Evolutionary conservation across 2,329 filamentous ascomycete genomes (phyloP), one percentile per base, ranked within the genome.

Genomic region (Phaeosphaeria sp.): DNA sequence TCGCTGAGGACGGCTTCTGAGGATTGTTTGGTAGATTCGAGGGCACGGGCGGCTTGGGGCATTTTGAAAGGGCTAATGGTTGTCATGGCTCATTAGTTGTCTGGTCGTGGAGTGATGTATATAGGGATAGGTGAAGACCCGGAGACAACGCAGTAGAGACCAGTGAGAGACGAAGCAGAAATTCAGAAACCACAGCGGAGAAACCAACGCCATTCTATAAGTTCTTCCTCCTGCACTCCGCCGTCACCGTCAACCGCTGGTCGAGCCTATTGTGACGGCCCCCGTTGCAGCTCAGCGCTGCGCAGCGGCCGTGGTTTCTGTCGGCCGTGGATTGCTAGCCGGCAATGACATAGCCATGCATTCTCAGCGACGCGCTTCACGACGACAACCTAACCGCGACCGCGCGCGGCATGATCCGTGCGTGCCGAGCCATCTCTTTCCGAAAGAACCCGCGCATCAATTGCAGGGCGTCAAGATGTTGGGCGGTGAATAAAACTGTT

Each of bases 1-100:
- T 77, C 74, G 60, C 67, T 68, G 56, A 77, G 68, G 33, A 75
- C 72, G 46, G 71, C 56, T 64, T 76, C 72, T 25, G 68, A 70
- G 51, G 73, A 65, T 46, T 76, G 74, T 66, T 79, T 80, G 57
- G 78, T 78, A 59, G 76, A 77, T 60, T 80, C 78, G 58, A 81
- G 69, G 17, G 73, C 74, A 55, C 73, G 71, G 43, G 77, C 73
- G 56, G 72, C 67, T 62, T 53, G 50, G 42, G 74, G 72, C 73
- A 76, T 76, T 50, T 71, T 74, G 60, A 69, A 46, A 21, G 60
- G 57, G 15, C 58, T 41, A n/a, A 60, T 55, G 43, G 58, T 46
- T n/a, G 65, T 55, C 44, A 67, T 64, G 61, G 73, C 68, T 56
- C 25, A 41, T 18, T 15, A 18, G 13, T 13, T 17, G 36, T 41